Evolutionary conservation across 2,329 filamentous ascomycete species (phyloP).

Genomic region (Stachybotrys chlorohalonatus): DNA sequence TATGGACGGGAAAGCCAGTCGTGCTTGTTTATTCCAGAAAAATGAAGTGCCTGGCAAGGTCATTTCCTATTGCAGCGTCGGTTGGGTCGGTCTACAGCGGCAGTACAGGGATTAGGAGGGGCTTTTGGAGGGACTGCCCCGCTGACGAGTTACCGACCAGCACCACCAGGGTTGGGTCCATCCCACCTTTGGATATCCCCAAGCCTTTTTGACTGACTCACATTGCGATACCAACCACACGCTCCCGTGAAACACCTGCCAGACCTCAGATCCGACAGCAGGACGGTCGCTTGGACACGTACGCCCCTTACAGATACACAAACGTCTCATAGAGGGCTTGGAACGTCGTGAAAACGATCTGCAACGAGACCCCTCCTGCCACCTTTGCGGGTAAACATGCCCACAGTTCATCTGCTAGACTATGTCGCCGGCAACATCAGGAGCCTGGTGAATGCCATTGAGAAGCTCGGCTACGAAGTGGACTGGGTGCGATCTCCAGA

Average conservation of each 20-base stretch:
- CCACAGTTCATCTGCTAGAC: conserved; percentile 68
- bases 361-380: too few relatives aligned
- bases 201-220: conserved; percentile 1
- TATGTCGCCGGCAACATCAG: conserved; percentile 96
- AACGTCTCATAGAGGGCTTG: too few relatives aligned
- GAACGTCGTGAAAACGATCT: too few relatives aligned
- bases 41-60: not conserved
- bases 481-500: conserved; percentile 84
- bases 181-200: not conserved
- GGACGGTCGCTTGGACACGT: too few relatives aligned
- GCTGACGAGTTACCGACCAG: not conserved
- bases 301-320: too few relatives aligned
- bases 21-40: not conserved
- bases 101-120: conserved; percentile 19
- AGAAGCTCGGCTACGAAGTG: conserved; percentile 86
- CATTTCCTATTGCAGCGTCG: conserved; percentile 4
- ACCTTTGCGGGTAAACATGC: conserved; percentile 40
- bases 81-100: conserved; percentile 16
- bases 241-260: not conserved
- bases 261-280: too few relatives aligned
- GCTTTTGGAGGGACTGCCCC: conserved; percentile 5
- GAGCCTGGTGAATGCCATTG: conserved; percentile 93
- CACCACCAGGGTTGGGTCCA: not conserved
- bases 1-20: not conserved
- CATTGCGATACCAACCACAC: conserved; percentile 2